Percentiles rank a stretch among this genome's conserved stretches.
phyloP scores from a whole-genome alignment of 2,329 filamentous ascomycete genomes.

The Trichoderma sp. region DNA sequence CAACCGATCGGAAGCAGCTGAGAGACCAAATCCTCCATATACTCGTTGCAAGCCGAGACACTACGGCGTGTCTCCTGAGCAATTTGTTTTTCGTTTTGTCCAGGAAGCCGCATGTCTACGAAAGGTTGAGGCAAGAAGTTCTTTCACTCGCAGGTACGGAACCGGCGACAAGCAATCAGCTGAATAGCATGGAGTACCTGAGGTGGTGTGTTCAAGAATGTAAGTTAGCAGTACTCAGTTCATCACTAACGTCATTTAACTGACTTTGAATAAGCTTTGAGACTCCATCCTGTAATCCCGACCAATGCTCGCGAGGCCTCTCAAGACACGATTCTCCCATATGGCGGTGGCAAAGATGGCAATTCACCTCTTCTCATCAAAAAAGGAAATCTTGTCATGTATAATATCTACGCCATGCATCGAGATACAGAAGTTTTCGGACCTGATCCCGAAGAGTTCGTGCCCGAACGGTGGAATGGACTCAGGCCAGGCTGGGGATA shows the following conservation, averaged over 20 bases:
- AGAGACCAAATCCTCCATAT: conserved; percentile 48
- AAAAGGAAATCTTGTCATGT: conserved; percentile 49
- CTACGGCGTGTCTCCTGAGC: conserved; percentile 48
- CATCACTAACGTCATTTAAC: neutral
- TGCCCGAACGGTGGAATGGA: conserved; percentile 46
- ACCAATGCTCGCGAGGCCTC: conserved; percentile 44
- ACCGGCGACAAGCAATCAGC: conserved; percentile 49
- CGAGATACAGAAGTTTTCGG: conserved; percentile 42
- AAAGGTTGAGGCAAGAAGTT: conserved; percentile 49
- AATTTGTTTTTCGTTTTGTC: conserved; percentile 48
- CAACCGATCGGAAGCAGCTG: conserved; percentile 44
- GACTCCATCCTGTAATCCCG: conserved; percentile 54
- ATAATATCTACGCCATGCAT: conserved; percentile 47
- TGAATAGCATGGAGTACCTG: conserved; percentile 57
- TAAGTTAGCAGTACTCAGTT: conserved; percentile 35
- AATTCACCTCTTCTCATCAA: conserved; percentile 51
- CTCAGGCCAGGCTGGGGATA: conserved; percentile 46
- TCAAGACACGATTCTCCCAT: conserved; percentile 51
- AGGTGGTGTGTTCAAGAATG: conserved; percentile 60
- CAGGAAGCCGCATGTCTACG: conserved; percentile 44
- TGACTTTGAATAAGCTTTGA: conserved; percentile 41
- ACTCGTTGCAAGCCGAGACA: conserved; percentile 49
- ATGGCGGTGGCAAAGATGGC: conserved; percentile 53
- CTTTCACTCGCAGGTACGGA: conserved; percentile 34
- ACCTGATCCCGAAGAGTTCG: conserved; percentile 41